Base-by-base conservation (phyloP, 2,329 filamentous ascomycete species). In the Calycina marina region DNA sequence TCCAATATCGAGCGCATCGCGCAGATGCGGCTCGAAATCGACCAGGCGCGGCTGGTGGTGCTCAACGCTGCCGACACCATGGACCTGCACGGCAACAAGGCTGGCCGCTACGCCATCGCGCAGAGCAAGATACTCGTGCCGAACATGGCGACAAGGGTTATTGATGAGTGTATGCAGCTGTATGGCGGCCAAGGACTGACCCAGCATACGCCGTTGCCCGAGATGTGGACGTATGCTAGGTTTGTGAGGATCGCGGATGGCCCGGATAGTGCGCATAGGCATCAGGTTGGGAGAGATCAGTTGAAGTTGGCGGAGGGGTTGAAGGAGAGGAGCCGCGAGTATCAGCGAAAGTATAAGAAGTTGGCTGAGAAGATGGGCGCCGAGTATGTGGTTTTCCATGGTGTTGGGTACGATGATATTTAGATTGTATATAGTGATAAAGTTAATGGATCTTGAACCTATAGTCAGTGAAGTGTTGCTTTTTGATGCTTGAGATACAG, bases 81-180 rank as follows among this genome's bases (percentile, higher is more conserved):
- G 54, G 57, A 60, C 40, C 40, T 54, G 1, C 46, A 52, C 13
- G 55, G 56, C 4, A 57, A 57, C 42, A 59, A 58, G 37, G 56
- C 56, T 4, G 56, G 55, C 0, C 41, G 45, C 27, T 55, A 56
- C 26, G 54, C 53, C n/a, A 60, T 60, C 39, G 56, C 57, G 6
- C 55, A 59, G 41, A 53, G 49, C 41, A 60, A 59, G 44, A 57
- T 59, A 36, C 48, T 59, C 42, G 51, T 59, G 2, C 57, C 57
- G n/a, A 53, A 51, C 28, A 49, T 54, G 28, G 45, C 55, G 12
- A 48, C 53, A 26, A 54, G 53, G 34, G 51, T 58, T 25, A 58
- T 60, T 31, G 56, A 60, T 40, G 55, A 58, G 41, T 56, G 54
- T 18, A 59, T 59, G 55, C 57, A 59, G 40, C 51, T 59, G 28